These are phyloP conservation scores for Ogataea philodendri DNA, from an alignment of 805 yeast genomes.

Conservation along the genomic window DNA sequence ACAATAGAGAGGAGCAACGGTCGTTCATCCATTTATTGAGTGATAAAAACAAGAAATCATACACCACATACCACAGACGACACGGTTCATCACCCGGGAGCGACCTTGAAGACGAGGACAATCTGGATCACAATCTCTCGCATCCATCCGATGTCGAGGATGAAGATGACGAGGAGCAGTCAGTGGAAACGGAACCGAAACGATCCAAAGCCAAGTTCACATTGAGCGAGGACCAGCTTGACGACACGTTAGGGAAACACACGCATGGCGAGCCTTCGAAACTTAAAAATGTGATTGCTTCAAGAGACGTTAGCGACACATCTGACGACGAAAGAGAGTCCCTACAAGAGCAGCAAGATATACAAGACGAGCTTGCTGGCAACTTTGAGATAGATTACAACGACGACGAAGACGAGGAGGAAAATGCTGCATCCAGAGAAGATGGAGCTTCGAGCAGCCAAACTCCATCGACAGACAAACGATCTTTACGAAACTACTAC, in stretches of 20 bases:
- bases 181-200: not conserved
- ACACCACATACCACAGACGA: conserved; percentile 28
- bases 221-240: conserved; percentile 7
- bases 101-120: conserved; percentile 26
- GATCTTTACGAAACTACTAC: not conserved
- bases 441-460: not conserved
- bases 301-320: conserved; percentile 12
- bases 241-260: not conserved
- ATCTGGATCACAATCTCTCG: conserved; percentile 13
- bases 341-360: conserved; percentile 12
- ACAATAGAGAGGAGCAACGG: conserved; percentile 83
- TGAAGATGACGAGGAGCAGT: not conserved
- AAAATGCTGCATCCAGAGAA: not conserved
- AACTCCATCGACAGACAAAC: not conserved
- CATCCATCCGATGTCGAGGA: conserved; percentile 3
- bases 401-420: conserved; percentile 17
- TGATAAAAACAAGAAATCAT: conserved; percentile 51
- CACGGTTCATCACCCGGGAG: conserved; percentile 21
- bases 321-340: conserved; percentile 5
- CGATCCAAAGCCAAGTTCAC: conserved; percentile 6
- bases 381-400: conserved; percentile 36
- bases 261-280: conserved; percentile 23
- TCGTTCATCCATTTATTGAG: conserved; percentile 66
- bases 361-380: conserved; percentile 12
- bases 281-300: conserved; percentile 14